Base-by-base conservation (phyloP, 2,329 filamentous ascomycete species). In the Epichloe amarillans region DNA sequence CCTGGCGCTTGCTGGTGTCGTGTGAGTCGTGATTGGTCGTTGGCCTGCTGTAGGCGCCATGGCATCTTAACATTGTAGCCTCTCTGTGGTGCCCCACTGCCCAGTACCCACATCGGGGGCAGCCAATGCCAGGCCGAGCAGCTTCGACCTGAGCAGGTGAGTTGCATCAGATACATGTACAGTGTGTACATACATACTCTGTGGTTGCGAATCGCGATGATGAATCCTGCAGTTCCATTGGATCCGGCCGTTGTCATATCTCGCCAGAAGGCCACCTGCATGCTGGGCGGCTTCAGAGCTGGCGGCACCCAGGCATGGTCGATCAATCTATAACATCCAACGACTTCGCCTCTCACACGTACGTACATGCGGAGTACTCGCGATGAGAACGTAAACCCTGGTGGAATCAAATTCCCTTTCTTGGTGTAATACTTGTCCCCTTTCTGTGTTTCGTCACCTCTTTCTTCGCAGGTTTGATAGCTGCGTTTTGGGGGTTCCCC, bases 201-300 rank as follows among this genome's bases (percentile, higher is more conserved):
- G 30, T n/a, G 44, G 17, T 36, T 19, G 26, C 56, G 57, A 58
- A 14, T 36, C 33, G 26, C 56, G 56, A 58, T 60, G 52, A 54
- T 56, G 59, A 23, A 30, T 10, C 19, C 30, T 35, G 19, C 19
- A 11, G 23, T 37, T 14, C 35, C 33, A 45, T 21, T 51, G 45
- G 50, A 41, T 37, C 19, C 30, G 23, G 4, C 19, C 4, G 41
- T 8, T 14, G 12, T 7, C 19, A 39, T 4, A 21, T 40, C 14
- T 12, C 12, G 3, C n/a, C 35, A 30, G 23, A 19, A 40, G 8
- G 6, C 21, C 33, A 7, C 17, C 17, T 30, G 23, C 36, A 38
- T 33, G 38, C 45, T 39, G 23, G 23, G 30, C 36, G 17, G 26
- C 50, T 41, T 36, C 47, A 42, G 10, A 42, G 38, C 47, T 36